A percentile compares a stretch with the other conserved stretches of the same genome.
phyloP scores from a whole-genome alignment of 2,329 filamentous ascomycete species.

The Teratosphaeria gauchensis region DNA sequence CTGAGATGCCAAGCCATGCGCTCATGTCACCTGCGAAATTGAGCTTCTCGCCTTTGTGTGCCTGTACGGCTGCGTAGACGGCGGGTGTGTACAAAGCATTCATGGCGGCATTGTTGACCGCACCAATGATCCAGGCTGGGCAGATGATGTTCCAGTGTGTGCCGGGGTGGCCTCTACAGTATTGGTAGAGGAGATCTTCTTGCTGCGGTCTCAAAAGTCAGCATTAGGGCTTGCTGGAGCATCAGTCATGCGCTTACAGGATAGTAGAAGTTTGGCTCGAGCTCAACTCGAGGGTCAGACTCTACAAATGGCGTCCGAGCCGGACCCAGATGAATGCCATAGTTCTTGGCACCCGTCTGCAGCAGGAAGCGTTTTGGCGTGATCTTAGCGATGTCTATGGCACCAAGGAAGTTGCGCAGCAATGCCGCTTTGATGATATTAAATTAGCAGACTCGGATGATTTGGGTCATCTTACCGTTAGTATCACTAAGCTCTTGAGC shows the following conservation, averaged over 20 bases:
- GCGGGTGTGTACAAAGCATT: conserved; percentile 41
- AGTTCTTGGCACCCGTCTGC: conserved; percentile 46
- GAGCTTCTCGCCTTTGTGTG: conserved; percentile 32
- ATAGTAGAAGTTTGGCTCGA: conserved; percentile 48
- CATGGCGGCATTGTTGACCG: conserved; percentile 31
- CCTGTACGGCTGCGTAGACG: conserved; percentile 41
- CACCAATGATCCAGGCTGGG: conserved; percentile 34
- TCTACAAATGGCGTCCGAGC: conserved; percentile 36
- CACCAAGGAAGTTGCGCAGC: conserved; percentile 40
- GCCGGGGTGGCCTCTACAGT: conserved; percentile 25
- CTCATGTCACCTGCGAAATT: conserved; percentile 36
- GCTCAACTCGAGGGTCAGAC: conserved; percentile 32
- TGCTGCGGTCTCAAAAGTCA: conserved; percentile 20
- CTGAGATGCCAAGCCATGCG: conserved; percentile 36
- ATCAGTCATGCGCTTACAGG: conserved; percentile 7
- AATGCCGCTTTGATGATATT: conserved; percentile 30
- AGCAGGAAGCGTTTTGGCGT: conserved; percentile 39
- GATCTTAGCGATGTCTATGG: conserved; percentile 33
- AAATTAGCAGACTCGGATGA: background rate
- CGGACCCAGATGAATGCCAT: conserved; percentile 38
- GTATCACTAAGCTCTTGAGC: conserved; percentile 41
- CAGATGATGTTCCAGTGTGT: conserved; percentile 38
- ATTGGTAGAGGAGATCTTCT: conserved; percentile 40
- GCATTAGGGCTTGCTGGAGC: background rate
- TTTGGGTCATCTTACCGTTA: conserved; percentile 34